Base-by-base conservation (phyloP, 805 yeast species). In the Candida railenensis region DNA sequence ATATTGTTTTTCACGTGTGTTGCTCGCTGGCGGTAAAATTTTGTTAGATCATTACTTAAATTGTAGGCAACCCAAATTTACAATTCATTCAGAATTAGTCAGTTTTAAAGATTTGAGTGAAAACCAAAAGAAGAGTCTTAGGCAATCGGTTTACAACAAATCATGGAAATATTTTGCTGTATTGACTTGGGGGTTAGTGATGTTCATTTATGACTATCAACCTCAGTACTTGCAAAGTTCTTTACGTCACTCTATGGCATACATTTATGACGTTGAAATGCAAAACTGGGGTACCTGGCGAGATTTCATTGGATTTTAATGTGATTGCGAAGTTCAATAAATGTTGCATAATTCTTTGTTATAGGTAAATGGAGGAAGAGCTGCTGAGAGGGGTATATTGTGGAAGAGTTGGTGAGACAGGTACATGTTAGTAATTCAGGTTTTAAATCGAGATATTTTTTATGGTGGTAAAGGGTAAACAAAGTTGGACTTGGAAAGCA, bases 131-230 rank as follows among this genome's bases (percentile, higher is more conserved):
- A 55, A 55, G 43, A 65, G 65, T 45, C 58, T 70, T 44, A 66
- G 60, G 50, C 47, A 49, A 19, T 47, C 46, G 18, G 52, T 61
- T 22, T 68, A 69, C 48, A 61, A 63, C 51, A 66, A 58, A 49
- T 51, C 67, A 4, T 87, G 90, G 89, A 69, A 78, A 38, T 59
- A 77, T 39, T 78, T 82, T 53, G 83, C 90, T 1, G 80, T 84
- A 14, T 49, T 81, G 5, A 72, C 81, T 7, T 87, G 95, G 95
- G 92, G 84, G 0, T 58, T 77, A 21, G 87, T 85, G 34, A 85
- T 87, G 91, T 74, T 78, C 56, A 69, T 87, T 43, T 86, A 85
- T 62, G 76, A 83, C 47, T 69, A 71, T 48, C 83, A 85, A 52
- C 84, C 85, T 2, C 74, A 75, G 34, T 75, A 76, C 52, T 69